Evolutionary conservation across 176 grass and related monocot genomes (phyloP).

Genomic region (Hsuehochloa calcarea): DNA sequence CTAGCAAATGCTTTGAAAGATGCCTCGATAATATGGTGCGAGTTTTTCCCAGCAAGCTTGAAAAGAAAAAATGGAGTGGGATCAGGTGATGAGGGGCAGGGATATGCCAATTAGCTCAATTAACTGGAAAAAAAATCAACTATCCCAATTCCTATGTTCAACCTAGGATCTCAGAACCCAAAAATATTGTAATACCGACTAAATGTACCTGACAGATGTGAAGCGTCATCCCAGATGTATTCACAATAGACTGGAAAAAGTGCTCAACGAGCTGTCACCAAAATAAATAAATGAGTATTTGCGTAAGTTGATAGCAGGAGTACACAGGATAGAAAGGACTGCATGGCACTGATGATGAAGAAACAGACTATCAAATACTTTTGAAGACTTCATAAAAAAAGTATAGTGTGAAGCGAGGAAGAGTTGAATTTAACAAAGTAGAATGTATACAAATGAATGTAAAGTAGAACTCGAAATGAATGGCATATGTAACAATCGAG

Average conservation of each 20-base stretch:
- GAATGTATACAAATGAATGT: background rate
- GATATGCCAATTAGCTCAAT: background rate
- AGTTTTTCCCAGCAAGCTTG: slow-evolving; percentile 89
- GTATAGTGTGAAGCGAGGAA: background rate
- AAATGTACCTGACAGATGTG: slow-evolving; percentile 86
- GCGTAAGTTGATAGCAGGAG: background rate
- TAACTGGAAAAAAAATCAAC: background rate
- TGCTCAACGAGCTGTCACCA: slow-evolving; percentile 83
- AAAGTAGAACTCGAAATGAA: background rate
- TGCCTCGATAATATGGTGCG: slow-evolving; percentile 86
- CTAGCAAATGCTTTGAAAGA: slow-evolving; percentile 95
- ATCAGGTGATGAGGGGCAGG: background rate
- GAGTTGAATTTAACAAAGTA: background rate
- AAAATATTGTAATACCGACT: background rate
- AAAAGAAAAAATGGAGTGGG: background rate
- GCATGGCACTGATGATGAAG: background rate
- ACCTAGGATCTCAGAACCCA: background rate
- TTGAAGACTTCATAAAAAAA: background rate
- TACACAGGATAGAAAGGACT: background rate
- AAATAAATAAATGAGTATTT: slow-evolving; percentile 23
- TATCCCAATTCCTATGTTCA: background rate
- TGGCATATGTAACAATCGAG: background rate
- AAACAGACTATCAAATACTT: background rate
- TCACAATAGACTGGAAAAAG: slow-evolving; percentile 87
- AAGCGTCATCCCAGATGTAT: slow-evolving; percentile 98